phyloP scores from a whole-genome alignment of 2,329 filamentous ascomycete species.

The Scedosporium boydii region DNA sequence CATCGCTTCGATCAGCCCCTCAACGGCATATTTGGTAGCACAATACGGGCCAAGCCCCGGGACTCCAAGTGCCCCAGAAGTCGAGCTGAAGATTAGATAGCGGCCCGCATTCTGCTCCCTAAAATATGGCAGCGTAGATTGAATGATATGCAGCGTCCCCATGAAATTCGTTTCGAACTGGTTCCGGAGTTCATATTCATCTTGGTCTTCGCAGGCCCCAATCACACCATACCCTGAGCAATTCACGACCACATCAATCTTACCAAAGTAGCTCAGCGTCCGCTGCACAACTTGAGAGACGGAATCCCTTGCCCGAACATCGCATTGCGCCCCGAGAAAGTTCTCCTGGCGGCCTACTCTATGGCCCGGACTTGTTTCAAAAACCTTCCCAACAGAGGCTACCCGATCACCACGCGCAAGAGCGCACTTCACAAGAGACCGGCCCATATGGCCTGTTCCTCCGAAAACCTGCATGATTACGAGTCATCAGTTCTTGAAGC shows the following conservation, averaged over 20 bases:
- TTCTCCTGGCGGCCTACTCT: constrained; percentile 65
- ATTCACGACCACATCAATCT: constrained; percentile 83
- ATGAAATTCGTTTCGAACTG: constrained; percentile 98
- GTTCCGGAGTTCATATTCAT: constrained; percentile 86
- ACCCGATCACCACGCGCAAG: constrained; percentile 76
- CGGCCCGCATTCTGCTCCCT: constrained; percentile 65
- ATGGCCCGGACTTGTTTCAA: constrained; percentile 62
- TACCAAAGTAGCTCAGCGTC: constrained; percentile 66
- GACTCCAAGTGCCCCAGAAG: constrained; percentile 83
- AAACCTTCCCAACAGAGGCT: constrained; percentile 72
- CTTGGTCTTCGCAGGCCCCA: constrained; percentile 91
- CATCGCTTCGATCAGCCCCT: constrained; percentile 93
- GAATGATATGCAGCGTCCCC: constrained; percentile 88
- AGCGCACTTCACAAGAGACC: constrained; percentile 75
- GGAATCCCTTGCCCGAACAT: constrained; percentile 74
- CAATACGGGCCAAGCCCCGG: constrained; percentile 91
- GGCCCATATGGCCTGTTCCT: constrained; percentile 93
- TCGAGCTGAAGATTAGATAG: constrained; percentile 92
- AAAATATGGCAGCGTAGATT: constrained; percentile 80
- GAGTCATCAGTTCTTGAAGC: not conserved
- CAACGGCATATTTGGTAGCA: constrained; percentile 93
- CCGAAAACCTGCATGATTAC: constrained; percentile 62
- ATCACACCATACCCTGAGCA: constrained; percentile 95
- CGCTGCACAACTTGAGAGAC: constrained; percentile 62
- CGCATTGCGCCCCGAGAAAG: constrained; percentile 76